Conservation (phyloP, 805 yeast genomes). For the Candida golubevii region DNA sequence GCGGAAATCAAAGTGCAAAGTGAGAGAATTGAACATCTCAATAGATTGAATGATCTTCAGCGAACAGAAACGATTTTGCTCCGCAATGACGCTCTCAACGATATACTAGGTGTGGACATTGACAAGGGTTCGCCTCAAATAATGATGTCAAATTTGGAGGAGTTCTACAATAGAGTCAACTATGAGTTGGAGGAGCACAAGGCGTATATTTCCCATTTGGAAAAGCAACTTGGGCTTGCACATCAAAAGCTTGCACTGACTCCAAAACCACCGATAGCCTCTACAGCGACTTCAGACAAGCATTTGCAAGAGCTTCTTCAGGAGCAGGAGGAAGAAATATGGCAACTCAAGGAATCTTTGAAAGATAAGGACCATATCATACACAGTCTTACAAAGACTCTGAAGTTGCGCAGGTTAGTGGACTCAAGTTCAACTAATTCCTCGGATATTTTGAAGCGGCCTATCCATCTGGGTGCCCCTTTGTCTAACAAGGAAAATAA, state of each 20-base stretch:
- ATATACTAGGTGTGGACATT: slow-evolving; percentile 44
- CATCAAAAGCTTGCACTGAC: slow-evolving; percentile 16
- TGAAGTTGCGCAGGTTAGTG: slow-evolving; percentile 49
- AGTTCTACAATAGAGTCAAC: slow-evolving; percentile 42
- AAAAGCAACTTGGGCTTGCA: slow-evolving; percentile 43
- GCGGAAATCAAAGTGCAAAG: slow-evolving; percentile 63
- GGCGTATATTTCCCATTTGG: slow-evolving; percentile 57
- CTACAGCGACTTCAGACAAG: slow-evolving; percentile 3
- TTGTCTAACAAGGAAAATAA: slow-evolving; percentile 11
- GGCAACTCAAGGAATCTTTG: slow-evolving; percentile 56
- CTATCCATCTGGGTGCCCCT: slow-evolving; percentile 8
- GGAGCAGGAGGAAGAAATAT: slow-evolving; percentile 67
- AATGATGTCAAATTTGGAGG: slow-evolving; percentile 46
- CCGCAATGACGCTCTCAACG: slow-evolving; percentile 57
- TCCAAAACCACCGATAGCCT: background rate
- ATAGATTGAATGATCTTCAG: slow-evolving; percentile 59
- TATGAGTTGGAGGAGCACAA: slow-evolving; percentile 56
- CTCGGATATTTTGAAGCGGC: slow-evolving; percentile 10
- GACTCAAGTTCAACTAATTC: slow-evolving; percentile 25
- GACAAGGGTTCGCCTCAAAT: slow-evolving; percentile 35
- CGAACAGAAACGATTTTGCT: slow-evolving; percentile 52
- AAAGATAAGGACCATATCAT: slow-evolving; percentile 77
- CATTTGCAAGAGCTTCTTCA: slow-evolving; percentile 36
- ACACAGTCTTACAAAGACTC: slow-evolving; percentile 63
- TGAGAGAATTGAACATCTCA: slow-evolving; percentile 66